Conservation (phyloP, 768 basidiomycete genomes). For the Boletus insuetus region DNA sequence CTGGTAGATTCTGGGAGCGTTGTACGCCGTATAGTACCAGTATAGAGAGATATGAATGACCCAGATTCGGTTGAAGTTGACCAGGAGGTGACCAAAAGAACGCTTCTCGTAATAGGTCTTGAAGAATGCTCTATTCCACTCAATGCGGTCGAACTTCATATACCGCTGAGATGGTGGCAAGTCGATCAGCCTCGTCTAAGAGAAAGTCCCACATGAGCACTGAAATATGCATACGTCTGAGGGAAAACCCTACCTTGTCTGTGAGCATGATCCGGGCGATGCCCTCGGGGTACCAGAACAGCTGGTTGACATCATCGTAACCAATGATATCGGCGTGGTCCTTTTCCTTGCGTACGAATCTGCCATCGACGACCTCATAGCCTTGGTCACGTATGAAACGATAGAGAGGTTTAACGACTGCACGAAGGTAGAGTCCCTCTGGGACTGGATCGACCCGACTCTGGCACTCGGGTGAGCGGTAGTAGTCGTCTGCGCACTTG, state of each 20-base stretch:
- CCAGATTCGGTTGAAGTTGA: conserved; percentile 99
- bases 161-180: conserved; percentile 88
- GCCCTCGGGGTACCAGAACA: conserved; percentile 99
- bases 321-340: conserved; percentile 96
- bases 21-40: conserved; percentile 96
- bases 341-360: conserved; percentile 88
- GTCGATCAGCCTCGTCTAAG: conserved; percentile 85
- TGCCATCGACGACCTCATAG: conserved; percentile 93
- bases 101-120: conserved; percentile 99
- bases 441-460: conserved; percentile 87
- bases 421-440: conserved; percentile 90
- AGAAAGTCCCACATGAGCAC: background rate
- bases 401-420: conserved; percentile 92
- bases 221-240: background rate
- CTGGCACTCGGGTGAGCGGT: conserved; percentile 98
- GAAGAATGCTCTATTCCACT: conserved; percentile 97
- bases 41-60: conserved; percentile 93
- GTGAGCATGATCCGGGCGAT: conserved; percentile 86
- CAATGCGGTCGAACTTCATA: conserved; percentile 95
- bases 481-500: conserved; percentile 99
- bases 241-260: conserved; percentile 67
- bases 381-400: conserved; percentile 97
- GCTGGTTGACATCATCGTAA: conserved; percentile 97
- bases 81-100: conserved; percentile 92
- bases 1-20: conserved; percentile 84